phyloP scores from a whole-genome alignment of 2,329 filamentous ascomycete species.

The Hyphodiscus sp. region DNA sequence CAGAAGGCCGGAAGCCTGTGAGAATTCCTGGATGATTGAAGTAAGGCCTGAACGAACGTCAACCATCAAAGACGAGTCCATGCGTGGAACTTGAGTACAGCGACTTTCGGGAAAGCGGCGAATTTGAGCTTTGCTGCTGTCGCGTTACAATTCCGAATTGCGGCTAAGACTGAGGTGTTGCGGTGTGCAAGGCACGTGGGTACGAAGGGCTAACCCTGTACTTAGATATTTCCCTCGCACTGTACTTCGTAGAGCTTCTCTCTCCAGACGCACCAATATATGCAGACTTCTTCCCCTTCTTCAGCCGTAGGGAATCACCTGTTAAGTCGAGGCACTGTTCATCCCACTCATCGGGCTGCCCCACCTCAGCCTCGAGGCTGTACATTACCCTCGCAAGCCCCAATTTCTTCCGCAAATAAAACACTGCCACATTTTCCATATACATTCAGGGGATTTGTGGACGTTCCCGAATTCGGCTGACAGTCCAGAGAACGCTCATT shows the following conservation, averaged over 20 bases:
- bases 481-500: neutral
- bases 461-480: neutral
- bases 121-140: neutral
- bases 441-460: neutral
- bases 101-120: neutral
- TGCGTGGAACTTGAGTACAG: neutral
- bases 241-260: no score
- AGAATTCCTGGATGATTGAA: conserved; percentile 10
- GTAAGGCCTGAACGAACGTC: conserved; percentile 5
- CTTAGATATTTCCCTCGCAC: no score
- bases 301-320: no score
- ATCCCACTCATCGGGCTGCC: neutral
- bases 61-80: conserved; percentile 7
- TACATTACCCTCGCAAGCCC: neutral
- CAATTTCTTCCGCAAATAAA: neutral
- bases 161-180: conserved; percentile 1
- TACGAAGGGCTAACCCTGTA: no score
- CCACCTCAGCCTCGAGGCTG: neutral
- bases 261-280: no score
- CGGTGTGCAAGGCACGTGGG: no score
- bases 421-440: neutral
- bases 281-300: no score
- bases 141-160: neutral
- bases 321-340: neutral
- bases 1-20: conserved; percentile 7